Evolutionary conservation across 2,329 filamentous ascomycete species (phyloP), one percentile per base, ranked within the genome.

Genomic region (Amesomyces nigricolor): DNA sequence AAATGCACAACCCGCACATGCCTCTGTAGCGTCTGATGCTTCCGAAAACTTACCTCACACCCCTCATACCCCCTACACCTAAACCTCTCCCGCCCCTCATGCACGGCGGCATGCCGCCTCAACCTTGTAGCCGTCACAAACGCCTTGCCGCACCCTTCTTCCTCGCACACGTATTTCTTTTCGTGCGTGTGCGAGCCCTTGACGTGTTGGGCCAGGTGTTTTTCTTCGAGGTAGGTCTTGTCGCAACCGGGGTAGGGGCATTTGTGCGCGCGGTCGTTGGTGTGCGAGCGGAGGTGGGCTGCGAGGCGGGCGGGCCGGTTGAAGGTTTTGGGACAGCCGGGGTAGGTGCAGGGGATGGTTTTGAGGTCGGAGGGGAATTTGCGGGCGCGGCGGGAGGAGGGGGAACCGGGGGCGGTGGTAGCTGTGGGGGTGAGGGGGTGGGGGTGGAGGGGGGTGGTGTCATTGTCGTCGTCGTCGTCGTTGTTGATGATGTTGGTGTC

Each of bases 141-240:
- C 35, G 80, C 83, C 75, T 92, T 94, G 49, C 77, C 83, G 67
- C 92, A 96, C 5, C 78, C 84, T 13, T 82, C 77, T 64, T 83
- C 83, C n/a, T 79, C 75, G 72, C 91, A 96, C 26, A 79, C 70
- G 68, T 90, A 86, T 46, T 83, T 80, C 56, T 86, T 80, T 61
- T 89, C 79, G 53, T 83, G 76, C 17, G 81, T 86, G 68, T 96
- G 92, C 10, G 86, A 85, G 53, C 87, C 88, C 67, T 91, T 91
- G 66, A 95, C 73, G 68, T 97, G 92, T 61, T 91, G 86, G 57
- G 87, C 85, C 16, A 96, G 77, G 71, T 96, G 91, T 64, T 92
- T 92, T 62, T 89, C 83, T 59, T 94, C 88, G 13, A 90, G 81
- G 68, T 95, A 97, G 42, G 85, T 81, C 74, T 96, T 96, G 64